These are phyloP conservation scores for Hibiscus mutabilis DNA, from an alignment of 345 rosid genomes.

Conservation along the genomic window DNA sequence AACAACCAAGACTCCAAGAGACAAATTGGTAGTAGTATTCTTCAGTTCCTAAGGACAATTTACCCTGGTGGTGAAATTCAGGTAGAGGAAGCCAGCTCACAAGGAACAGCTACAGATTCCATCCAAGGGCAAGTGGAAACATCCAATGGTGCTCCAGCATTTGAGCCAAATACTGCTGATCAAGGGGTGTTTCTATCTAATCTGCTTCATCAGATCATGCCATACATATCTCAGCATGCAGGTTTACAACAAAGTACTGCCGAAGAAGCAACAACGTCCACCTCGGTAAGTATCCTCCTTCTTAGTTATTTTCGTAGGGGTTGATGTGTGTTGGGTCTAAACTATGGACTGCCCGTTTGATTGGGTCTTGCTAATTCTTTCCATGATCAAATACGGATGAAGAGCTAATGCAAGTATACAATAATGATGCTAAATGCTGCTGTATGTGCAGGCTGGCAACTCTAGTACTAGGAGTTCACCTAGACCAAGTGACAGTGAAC, in stretches of 20 bases:
- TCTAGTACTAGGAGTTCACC: conserved; percentile 20
- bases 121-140: conserved; percentile 23
- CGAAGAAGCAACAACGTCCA: conserved; percentile 29
- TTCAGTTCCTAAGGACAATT: conserved; percentile 43
- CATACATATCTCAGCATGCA: conserved; percentile 36
- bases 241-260: conserved; percentile 19
- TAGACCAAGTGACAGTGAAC: conserved; percentile 24
- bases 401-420: background rate
- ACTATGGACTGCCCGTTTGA: background rate
- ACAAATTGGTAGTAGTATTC: conserved; percentile 34
- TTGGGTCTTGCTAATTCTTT: conserved; percentile 3
- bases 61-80: conserved; percentile 57
- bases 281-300: conserved; percentile 21
- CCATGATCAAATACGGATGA: background rate
- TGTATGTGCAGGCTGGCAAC: conserved; percentile 36
- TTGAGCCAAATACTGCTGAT: conserved; percentile 33
- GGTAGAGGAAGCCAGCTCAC: conserved; percentile 33
- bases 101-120: conserved; percentile 27
- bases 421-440: background rate
- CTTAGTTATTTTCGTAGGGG: background rate
- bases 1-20: conserved; percentile 42
- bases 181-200: conserved; percentile 59
- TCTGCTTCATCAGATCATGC: conserved; percentile 60
- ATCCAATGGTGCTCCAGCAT: conserved; percentile 20
- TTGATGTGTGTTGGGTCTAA: background rate